Conservation (phyloP, 1,284 basidiomycete species). For the Pseudozyma hubeiensis region DNA sequence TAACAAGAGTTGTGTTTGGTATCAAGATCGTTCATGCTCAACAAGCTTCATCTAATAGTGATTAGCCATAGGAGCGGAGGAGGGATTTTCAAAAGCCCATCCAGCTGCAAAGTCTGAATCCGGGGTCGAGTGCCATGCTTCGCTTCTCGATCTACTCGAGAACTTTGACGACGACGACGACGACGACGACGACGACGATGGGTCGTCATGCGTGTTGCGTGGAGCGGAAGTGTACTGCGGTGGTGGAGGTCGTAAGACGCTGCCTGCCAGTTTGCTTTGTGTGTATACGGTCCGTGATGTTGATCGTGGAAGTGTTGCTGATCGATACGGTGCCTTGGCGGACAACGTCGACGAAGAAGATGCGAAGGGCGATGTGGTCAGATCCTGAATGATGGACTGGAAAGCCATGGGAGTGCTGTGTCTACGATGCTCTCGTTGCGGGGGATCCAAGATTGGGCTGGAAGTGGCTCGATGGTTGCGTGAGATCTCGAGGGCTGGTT, state of each 20-base stretch:
- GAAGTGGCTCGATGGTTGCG: slow-evolving; percentile 5
- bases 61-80: background rate
- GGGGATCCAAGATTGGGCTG: slow-evolving; percentile 13
- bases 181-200: no score
- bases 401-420: slow-evolving; percentile 17
- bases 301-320: slow-evolving; percentile 32
- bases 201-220: background rate
- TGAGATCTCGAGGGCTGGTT: slow-evolving; percentile 10
- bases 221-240: background rate
- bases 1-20: background rate
- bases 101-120: slow-evolving; percentile 28
- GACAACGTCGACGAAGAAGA: slow-evolving; percentile 6
- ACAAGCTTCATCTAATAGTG: slow-evolving; percentile 4
- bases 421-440: background rate
- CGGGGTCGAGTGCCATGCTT: background rate
- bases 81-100: slow-evolving; percentile 23
- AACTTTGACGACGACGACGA: no score
- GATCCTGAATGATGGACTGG: slow-evolving; percentile 31
- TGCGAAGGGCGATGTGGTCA: slow-evolving; percentile 29
- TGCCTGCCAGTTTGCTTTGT: background rate
- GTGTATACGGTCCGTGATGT: slow-evolving; percentile 8
- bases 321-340: slow-evolving; percentile 15
- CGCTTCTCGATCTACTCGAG: background rate
- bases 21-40: background rate
- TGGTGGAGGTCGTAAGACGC: slow-evolving; percentile 19